A percentile compares a stretch with the other conserved stretches of the same genome.
Conservation (phyloP, 129 eudicot genomes). For the Lactuca sativa region DNA sequence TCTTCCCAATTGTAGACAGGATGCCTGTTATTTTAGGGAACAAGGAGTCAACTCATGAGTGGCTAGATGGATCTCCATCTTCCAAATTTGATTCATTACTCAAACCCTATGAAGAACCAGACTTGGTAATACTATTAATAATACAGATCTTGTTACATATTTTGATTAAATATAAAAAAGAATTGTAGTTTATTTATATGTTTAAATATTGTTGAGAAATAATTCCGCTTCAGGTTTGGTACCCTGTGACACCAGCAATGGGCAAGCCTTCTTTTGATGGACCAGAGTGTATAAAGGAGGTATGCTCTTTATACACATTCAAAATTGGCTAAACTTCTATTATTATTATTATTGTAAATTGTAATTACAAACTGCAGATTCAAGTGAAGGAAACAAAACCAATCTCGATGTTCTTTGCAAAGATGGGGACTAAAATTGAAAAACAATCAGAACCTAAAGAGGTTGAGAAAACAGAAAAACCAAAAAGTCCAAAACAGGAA, state of each 20-base stretch:
- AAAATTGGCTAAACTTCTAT: background rate
- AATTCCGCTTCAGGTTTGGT: slow-evolving; percentile 62
- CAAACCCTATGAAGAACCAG: slow-evolving; percentile 77
- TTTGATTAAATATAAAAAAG: background rate
- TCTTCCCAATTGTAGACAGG: slow-evolving; percentile 53
- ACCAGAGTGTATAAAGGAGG: slow-evolving; percentile 97
- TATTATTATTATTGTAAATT: background rate
- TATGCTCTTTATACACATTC: slow-evolving; percentile 25
- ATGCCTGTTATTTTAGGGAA: slow-evolving; percentile 90
- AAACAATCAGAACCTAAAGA: slow-evolving; percentile 32
- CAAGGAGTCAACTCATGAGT: slow-evolving; percentile 57
- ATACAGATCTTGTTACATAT: background rate
- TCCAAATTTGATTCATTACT: slow-evolving; percentile 68
- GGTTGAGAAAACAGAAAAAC: slow-evolving; percentile 28
- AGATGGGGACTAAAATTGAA: slow-evolving; percentile 38
- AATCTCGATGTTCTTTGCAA: slow-evolving; percentile 72
- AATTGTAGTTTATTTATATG: background rate
- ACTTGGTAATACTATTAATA: slow-evolving; percentile 67
- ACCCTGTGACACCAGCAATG: slow-evolving; percentile 92
- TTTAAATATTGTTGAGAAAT: background rate
- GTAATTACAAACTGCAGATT: slow-evolving; percentile 41
- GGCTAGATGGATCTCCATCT: slow-evolving; percentile 77
- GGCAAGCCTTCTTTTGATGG: slow-evolving; percentile 90
- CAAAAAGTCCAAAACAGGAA: slow-evolving; percentile 48
- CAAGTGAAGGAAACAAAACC: slow-evolving; percentile 71